Evolutionary conservation across 1,139 yeast genomes (phyloP).

Genomic region (Blastobotrys raffinosifermentans): DNA sequence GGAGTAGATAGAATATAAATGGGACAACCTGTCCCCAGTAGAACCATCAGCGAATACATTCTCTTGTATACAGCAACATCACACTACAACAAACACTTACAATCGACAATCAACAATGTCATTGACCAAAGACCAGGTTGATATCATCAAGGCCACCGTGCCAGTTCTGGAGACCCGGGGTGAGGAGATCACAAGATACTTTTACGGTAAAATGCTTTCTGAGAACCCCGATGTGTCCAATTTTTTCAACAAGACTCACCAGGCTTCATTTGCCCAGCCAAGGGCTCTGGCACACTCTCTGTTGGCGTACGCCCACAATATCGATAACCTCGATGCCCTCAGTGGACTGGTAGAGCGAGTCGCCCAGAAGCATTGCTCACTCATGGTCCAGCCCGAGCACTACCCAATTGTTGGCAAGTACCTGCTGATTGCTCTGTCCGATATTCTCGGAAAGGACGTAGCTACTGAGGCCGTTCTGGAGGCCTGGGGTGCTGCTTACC

Average conservation of each 20-base stretch:
- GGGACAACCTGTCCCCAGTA: too few species aligned
- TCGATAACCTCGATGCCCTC: conserved; percentile 53
- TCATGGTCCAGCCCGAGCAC: conserved; percentile 56
- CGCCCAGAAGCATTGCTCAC: conserved; percentile 60
- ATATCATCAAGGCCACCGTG: conserved; percentile 48
- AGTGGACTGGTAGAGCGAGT: conserved; percentile 53
- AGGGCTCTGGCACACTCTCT: conserved; percentile 58
- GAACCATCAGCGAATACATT: too few species aligned
- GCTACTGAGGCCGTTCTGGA: conserved; percentile 52
- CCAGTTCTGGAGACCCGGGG: conserved; percentile 58
- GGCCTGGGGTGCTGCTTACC: conserved; percentile 67
- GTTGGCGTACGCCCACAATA: conserved; percentile 56
- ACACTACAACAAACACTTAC: too few species aligned
- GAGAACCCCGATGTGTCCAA: conserved; percentile 51
- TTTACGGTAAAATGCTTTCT: conserved; percentile 51
- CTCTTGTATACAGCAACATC: too few species aligned
- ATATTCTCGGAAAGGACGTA: conserved; percentile 49
- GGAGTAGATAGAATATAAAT: too few species aligned
- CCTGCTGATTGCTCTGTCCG: conserved; percentile 48
- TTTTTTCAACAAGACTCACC: conserved; percentile 57
- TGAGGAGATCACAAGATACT: conserved; percentile 46
- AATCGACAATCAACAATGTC: too few species aligned
- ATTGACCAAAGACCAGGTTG: conserved; percentile 31
- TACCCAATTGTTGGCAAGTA: conserved; percentile 59
- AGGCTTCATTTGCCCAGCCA: conserved; percentile 53